Evolutionary conservation across 371 early-diverging fungal species (phyloP).

Genomic region (Apophysomyces trapeziformis): DNA sequence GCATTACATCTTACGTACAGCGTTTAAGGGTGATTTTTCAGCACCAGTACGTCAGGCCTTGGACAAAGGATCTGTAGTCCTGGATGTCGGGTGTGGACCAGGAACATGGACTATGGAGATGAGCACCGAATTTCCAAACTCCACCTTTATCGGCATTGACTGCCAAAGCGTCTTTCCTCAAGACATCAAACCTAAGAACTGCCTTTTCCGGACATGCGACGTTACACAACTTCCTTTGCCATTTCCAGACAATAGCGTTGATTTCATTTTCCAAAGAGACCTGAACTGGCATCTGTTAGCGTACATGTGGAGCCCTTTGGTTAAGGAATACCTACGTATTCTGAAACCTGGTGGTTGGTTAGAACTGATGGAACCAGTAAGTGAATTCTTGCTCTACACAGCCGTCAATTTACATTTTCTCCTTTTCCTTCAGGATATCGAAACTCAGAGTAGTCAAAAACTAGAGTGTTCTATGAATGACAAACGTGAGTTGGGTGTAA

Average conservation of each 20-base stretch:
- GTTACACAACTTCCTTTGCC: conserved; percentile 32
- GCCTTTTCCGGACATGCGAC: conserved; percentile 42
- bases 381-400: conserved; percentile 6
- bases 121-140: conserved; percentile 43
- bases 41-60: conserved; percentile 38
- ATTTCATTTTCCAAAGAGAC: conserved; percentile 51
- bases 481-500: conserved; percentile 32
- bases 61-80: conserved; percentile 42
- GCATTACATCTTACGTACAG: conserved; percentile 51
- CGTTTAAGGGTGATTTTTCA: conserved; percentile 44
- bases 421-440: conserved; percentile 32
- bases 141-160: conserved; percentile 50
- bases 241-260: conserved; percentile 52
- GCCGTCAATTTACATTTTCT: neutral
- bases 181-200: conserved; percentile 52
- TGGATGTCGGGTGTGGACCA: conserved; percentile 53
- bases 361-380: conserved; percentile 47
- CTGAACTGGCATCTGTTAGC: conserved; percentile 41
- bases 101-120: conserved; percentile 58
- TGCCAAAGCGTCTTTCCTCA: conserved; percentile 31
- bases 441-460: conserved; percentile 41
- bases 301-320: conserved; percentile 38
- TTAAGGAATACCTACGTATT: conserved; percentile 43
- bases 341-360: conserved; percentile 55
- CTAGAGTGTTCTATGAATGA: conserved; percentile 43